Conservation (phyloP, 441 rosid genomes). For the Gossypium davidsonii region DNA sequence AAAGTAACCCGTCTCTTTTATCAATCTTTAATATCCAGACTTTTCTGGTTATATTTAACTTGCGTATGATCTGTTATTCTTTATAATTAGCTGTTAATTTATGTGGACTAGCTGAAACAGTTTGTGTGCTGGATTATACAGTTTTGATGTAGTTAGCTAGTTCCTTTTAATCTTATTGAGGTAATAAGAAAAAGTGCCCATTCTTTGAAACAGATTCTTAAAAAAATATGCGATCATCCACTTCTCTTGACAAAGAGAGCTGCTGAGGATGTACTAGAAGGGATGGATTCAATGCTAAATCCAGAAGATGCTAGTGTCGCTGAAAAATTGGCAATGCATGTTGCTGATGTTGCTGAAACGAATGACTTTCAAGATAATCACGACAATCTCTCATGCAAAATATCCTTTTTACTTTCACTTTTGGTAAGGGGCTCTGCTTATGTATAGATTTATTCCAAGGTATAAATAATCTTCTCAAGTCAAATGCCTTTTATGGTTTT, state of each 20-base stretch:
- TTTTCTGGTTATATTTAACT: neutral
- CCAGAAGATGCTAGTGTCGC: conserved; percentile 77
- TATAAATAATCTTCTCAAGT: conserved; percentile 11
- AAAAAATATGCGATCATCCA: conserved; percentile 97
- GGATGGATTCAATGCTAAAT: conserved; percentile 73
- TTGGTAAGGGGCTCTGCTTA: conserved; percentile 55
- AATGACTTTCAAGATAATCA: conserved; percentile 72
- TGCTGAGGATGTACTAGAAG: conserved; percentile 93
- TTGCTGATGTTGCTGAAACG: conserved; percentile 73
- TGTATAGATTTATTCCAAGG: conserved; percentile 4
- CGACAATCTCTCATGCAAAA: conserved; percentile 81
- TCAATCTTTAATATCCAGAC: neutral
- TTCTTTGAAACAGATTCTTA: conserved; percentile 67
- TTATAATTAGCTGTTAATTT: neutral
- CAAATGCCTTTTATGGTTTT: conserved; percentile 19
- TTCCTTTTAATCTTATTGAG: neutral
- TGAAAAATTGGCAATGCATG: conserved; percentile 81
- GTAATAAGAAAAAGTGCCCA: neutral
- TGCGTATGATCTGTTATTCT: neutral
- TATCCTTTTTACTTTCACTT: conserved; percentile 69
- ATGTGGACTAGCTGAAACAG: neutral
- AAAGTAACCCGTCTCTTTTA: neutral
- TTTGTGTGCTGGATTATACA: neutral
- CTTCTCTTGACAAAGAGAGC: conserved; percentile 95
- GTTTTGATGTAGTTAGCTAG: neutral